Evolutionary conservation across 768 basidiomycete genomes (phyloP).

Genomic region (Hypsizygus marmoreus): DNA sequence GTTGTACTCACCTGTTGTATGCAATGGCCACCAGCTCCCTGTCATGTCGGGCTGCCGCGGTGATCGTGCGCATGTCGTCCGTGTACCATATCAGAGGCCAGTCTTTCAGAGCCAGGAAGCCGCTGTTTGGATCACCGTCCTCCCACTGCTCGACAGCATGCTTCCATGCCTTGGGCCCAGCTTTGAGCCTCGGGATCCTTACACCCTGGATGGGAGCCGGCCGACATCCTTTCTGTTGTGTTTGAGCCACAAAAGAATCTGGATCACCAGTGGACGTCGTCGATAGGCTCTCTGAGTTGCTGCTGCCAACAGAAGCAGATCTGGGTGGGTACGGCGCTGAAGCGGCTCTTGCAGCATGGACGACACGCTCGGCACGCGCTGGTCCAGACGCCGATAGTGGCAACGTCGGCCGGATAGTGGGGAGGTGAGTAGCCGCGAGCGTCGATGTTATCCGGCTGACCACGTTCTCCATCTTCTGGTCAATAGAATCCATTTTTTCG

Average conservation of each 20-base stretch:
- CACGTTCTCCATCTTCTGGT: background rate
- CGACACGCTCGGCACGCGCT: background rate
- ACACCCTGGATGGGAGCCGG: slow-evolving; percentile 16
- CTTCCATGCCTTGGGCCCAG: slow-evolving; percentile 22
- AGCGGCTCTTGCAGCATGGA: background rate
- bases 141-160: slow-evolving; percentile 29
- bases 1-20: slow-evolving; percentile 21
- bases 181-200: slow-evolving; percentile 20
- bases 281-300: background rate
- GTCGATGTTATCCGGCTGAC: background rate
- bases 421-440: background rate
- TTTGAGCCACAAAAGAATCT: background rate
- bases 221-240: background rate
- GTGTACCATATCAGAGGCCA: slow-evolving; percentile 29
- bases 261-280: background rate
- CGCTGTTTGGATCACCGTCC: slow-evolving; percentile 18
- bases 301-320: background rate
- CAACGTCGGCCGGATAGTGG: background rate
- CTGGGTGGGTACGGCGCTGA: background rate
- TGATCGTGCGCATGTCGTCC: slow-evolving; percentile 17
- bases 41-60: slow-evolving; percentile 19
- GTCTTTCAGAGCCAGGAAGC: slow-evolving; percentile 25
- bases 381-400: background rate
- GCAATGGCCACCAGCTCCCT: slow-evolving; percentile 22
- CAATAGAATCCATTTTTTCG: background rate